A percentile compares a stretch with the other conserved stretches of the same genome.
These are phyloP conservation scores for Lecanosticta acicola DNA, from an alignment of 2,329 filamentous ascomycete genomes.

Conservation along the genomic window DNA sequence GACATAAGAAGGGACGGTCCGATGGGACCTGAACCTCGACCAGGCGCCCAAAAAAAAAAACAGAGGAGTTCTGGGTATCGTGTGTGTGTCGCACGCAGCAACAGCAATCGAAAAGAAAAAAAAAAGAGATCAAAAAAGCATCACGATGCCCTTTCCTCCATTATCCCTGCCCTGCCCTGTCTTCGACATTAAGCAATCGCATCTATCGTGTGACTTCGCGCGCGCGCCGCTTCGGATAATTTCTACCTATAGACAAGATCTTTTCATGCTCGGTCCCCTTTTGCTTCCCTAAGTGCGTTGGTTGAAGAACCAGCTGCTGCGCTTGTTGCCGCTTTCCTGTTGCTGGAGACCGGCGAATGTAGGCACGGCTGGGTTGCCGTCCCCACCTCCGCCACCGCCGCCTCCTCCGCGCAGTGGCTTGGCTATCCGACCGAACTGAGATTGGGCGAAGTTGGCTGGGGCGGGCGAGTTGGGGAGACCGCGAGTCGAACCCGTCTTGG, in stretches of 20 bases:
- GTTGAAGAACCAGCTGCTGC: slow-evolving; percentile 70
- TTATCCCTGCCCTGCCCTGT: no score
- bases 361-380: slow-evolving; percentile 35
- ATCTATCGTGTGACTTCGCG: no score
- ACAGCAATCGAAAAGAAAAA: no score
- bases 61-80: no score
- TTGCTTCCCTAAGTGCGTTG: slow-evolving; percentile 35
- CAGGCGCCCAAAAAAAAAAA: no score
- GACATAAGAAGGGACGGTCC: no score
- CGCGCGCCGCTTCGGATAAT: no score
- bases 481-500: slow-evolving; percentile 84
- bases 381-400: slow-evolving; percentile 36
- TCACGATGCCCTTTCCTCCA: no score
- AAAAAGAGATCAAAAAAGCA: no score
- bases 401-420: slow-evolving; percentile 59
- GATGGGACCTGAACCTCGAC: no score
- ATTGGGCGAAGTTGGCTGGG: slow-evolving; percentile 50
- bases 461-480: slow-evolving; percentile 60
- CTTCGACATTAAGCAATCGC: no score
- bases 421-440: slow-evolving; percentile 65
- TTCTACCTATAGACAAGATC: neutral
- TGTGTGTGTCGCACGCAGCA: no score
- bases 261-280: neutral
- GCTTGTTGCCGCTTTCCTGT: slow-evolving; percentile 50
- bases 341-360: slow-evolving; percentile 40